Evolutionary conservation across 2,329 filamentous ascomycete species (phyloP).

Genomic region (Aspergillus alliaceus): DNA sequence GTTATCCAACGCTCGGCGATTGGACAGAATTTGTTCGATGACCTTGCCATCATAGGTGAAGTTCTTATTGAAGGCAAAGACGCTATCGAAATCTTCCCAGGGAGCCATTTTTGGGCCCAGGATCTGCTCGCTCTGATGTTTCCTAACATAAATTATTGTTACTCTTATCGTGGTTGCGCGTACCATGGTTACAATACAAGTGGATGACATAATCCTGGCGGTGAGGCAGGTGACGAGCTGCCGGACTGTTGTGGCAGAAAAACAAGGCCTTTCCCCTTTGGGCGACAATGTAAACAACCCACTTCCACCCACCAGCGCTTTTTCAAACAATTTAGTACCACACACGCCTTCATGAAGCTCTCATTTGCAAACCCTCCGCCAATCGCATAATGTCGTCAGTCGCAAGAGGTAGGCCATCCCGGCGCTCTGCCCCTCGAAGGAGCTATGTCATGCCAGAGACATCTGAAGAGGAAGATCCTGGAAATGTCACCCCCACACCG

Average conservation of each 20-base stretch:
- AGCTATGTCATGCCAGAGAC: slow-evolving; percentile 74
- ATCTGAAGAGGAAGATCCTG: slow-evolving; percentile 70
- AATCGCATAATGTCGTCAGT: slow-evolving; percentile 38
- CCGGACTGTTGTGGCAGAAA: slow-evolving; percentile 35
- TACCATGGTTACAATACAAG: slow-evolving; percentile 15
- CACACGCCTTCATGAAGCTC: slow-evolving; percentile 31
- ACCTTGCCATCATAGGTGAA: slow-evolving; percentile 63
- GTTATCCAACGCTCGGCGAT: slow-evolving; percentile 67
- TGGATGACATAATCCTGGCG: slow-evolving; percentile 20
- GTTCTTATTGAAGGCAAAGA: slow-evolving; percentile 63
- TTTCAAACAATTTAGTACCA: slow-evolving; percentile 14
- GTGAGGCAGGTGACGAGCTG: slow-evolving; percentile 17
- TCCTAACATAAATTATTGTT: neutral
- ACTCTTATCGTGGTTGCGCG: slow-evolving; percentile 11
- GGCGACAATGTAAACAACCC: slow-evolving; percentile 41
- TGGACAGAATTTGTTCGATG: slow-evolving; percentile 63
- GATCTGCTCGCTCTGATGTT: neutral
- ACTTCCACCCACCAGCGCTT: slow-evolving; percentile 26
- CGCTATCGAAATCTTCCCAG: slow-evolving; percentile 65
- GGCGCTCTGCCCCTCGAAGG: slow-evolving; percentile 64
- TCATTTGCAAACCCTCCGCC: slow-evolving; percentile 15
- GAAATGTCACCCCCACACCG: slow-evolving; percentile 47
- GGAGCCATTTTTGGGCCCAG: slow-evolving; percentile 33
- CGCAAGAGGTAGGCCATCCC: slow-evolving; percentile 54
- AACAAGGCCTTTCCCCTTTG: slow-evolving; percentile 31